phyloP scores from a whole-genome alignment of 352 stramenopile genomes.

The Globisporangium sylvaticum region DNA sequence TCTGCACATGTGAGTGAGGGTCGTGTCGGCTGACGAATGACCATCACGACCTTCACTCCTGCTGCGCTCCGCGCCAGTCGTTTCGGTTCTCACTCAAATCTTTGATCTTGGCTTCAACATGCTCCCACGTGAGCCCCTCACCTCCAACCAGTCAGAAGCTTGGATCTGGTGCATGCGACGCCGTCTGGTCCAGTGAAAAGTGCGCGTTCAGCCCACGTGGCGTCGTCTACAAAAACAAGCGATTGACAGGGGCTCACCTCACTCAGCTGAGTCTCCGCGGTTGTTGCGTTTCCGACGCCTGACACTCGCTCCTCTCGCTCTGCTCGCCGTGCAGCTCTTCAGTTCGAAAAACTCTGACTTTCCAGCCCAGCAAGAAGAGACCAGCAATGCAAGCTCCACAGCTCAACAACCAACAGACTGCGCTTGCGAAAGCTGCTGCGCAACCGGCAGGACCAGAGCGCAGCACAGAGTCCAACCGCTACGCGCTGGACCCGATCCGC shows the following conservation, averaged over 20 bases:
- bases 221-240: background rate
- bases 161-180: background rate
- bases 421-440: background rate
- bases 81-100: background rate
- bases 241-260: background rate
- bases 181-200: background rate
- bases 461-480: background rate
- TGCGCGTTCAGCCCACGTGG: background rate
- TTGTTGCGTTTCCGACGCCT: slow-evolving; percentile 1
- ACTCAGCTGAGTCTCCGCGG: background rate
- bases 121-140: background rate
- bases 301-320: background rate
- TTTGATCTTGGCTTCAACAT: background rate
- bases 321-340: background rate
- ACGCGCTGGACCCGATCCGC: slow-evolving; percentile 74
- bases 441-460: background rate
- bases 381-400: background rate
- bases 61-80: background rate
- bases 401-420: background rate
- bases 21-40: too few relatives aligned
- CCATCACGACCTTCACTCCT: background rate
- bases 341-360: background rate
- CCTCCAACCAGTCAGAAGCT: background rate
- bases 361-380: background rate
- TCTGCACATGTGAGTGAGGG: too few relatives aligned